Percentiles rank a stretch among this genome's conserved stretches.
Evolutionary conservation across 1,139 yeast species (phyloP).

Genomic region (Diutina neorugosa): DNA sequence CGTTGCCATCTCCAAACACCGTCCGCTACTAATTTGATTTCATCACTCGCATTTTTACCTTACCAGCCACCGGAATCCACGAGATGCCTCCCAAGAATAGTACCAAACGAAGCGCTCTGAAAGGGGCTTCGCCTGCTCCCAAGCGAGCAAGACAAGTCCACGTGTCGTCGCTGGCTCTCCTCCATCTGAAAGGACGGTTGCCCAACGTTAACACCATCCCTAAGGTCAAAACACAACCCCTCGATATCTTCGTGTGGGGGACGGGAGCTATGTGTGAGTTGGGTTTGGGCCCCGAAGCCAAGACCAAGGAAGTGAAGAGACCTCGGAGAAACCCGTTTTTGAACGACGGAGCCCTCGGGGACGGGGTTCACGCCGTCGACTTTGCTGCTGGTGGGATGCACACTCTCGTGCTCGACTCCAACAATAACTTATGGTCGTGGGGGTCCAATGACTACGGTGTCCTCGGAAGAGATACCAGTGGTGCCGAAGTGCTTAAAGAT

Average conservation of each 20-base stretch:
- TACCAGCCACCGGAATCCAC: background rate
- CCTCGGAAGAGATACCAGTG: slow-evolving; percentile 75
- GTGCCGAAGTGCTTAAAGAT: slow-evolving; percentile 42
- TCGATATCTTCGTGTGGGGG: slow-evolving; percentile 89
- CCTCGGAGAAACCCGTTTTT: slow-evolving; percentile 83
- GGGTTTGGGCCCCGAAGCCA: slow-evolving; percentile 85
- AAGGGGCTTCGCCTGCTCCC: background rate
- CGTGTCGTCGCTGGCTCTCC: background rate
- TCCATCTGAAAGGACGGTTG: background rate
- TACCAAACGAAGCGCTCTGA: background rate
- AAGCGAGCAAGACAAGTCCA: background rate
- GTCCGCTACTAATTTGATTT: too few relatives aligned
- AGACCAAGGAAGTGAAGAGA: slow-evolving; percentile 84
- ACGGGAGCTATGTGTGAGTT: slow-evolving; percentile 95
- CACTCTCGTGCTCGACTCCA: slow-evolving; percentile 64
- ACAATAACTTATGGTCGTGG: slow-evolving; percentile 88
- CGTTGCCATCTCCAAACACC: too few relatives aligned
- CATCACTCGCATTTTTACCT: background rate
- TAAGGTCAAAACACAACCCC: slow-evolving; percentile 23
- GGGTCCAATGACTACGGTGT: slow-evolving; percentile 92
- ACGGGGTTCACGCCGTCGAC: slow-evolving; percentile 42
- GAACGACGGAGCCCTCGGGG: slow-evolving; percentile 35
- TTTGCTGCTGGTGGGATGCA: slow-evolving; percentile 97
- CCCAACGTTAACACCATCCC: slow-evolving; percentile 3
- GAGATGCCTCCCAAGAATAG: background rate